These are phyloP conservation scores for Stephania yunnanensis DNA, from an alignment of 164 flowering plant genomes.

Conservation along the genomic window DNA sequence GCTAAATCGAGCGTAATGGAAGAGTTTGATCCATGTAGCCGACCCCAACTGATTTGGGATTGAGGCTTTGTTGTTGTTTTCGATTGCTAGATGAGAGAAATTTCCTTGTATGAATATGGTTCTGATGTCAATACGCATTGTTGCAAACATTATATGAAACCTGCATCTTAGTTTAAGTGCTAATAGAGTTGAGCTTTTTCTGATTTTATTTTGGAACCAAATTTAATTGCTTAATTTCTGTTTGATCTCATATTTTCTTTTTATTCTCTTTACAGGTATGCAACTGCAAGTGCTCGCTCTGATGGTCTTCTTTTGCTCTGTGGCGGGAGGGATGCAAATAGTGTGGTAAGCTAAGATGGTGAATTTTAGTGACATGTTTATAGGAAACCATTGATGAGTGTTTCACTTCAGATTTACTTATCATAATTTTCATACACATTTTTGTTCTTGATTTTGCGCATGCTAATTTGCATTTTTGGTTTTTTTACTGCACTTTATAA, in stretches of 20 bases:
- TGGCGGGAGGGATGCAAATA: slow-evolving; percentile 97
- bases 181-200: not conserved
- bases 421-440: not conserved
- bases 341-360: slow-evolving; percentile 62
- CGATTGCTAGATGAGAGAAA: no score
- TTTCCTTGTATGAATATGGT: no score
- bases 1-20: no score
- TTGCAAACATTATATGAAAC: not conserved
- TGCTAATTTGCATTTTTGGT: not conserved
- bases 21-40: no score
- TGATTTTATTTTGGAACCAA: not conserved
- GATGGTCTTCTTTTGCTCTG: slow-evolving; percentile 99
- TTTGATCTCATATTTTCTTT: slow-evolving; percentile 7
- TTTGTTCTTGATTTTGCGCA: not conserved
- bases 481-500: not conserved
- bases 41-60: no score
- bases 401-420: not conserved
- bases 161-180: not conserved
- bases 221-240: not conserved
- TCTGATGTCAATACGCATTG: no score
- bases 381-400: not conserved
- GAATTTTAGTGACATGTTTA: not conserved
- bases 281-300: slow-evolving; percentile 98
- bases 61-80: no score
- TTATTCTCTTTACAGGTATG: slow-evolving; percentile 59